Conservation (phyloP, 192 early-diverging fungal species). For the Entomortierella chlamydospora region DNA sequence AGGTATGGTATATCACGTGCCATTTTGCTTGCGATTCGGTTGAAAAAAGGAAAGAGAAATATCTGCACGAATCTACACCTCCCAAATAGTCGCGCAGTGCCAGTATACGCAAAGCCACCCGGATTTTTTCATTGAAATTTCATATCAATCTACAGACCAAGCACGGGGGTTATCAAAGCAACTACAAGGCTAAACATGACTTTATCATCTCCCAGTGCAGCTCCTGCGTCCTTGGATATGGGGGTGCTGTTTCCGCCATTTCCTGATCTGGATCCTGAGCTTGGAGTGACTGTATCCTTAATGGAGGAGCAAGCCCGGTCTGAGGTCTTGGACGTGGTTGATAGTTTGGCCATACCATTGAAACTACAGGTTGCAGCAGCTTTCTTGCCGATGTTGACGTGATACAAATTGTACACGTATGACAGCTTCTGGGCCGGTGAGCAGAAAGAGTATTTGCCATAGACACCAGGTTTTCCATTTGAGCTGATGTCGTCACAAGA, state of each 20-base stretch:
- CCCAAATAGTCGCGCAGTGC: constrained; percentile 6
- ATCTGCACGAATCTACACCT: not conserved
- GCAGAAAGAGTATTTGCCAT: constrained; percentile 64
- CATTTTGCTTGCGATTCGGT: constrained; percentile 45
- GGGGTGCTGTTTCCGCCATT: not conserved
- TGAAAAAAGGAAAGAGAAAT: constrained; percentile 44
- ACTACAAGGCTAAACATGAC: not conserved
- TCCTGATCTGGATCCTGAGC: constrained; percentile 8
- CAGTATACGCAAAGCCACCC: not conserved
- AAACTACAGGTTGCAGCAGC: constrained; percentile 49
- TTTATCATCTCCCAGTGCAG: not conserved
- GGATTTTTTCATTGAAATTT: not conserved
- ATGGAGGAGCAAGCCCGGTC: constrained; percentile 36
- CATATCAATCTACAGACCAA: not conserved
- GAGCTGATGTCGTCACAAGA: constrained; percentile 61
- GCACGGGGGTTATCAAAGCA: not conserved
- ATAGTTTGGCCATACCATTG: constrained; percentile 54
- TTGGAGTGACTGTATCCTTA: constrained; percentile 8
- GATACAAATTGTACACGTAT: constrained; percentile 61
- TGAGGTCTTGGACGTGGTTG: constrained; percentile 18
- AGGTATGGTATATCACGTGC: constrained; percentile 29
- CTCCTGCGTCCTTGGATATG: not conserved
- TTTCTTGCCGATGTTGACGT: constrained; percentile 44
- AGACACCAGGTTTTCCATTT: constrained; percentile 55
- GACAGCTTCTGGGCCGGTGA: constrained; percentile 57